Evolutionary conservation across 2,329 filamentous ascomycete genomes (phyloP).

Genomic region (Apiospora koreana): DNA sequence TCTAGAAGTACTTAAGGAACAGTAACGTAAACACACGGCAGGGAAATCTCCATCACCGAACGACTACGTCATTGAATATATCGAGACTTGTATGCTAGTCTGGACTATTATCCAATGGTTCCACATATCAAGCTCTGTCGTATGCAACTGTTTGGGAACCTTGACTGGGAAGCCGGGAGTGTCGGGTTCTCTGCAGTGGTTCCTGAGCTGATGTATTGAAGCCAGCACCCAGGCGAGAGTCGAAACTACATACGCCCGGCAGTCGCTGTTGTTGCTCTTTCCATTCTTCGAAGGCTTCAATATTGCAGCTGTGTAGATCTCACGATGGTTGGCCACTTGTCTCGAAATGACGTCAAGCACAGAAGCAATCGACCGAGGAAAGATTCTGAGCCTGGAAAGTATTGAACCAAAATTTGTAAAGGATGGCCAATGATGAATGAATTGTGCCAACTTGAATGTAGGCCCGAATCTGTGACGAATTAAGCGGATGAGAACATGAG

Average conservation of each 20-base stretch:
- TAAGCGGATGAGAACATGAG: background rate
- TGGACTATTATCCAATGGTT: background rate
- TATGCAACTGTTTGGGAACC: background rate
- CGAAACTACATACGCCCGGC: background rate
- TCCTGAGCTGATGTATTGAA: background rate
- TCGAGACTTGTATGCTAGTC: background rate
- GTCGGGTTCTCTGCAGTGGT: background rate
- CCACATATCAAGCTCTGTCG: conserved; percentile 2
- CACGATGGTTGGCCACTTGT: background rate
- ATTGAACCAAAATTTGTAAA: background rate
- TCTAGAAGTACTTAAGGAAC: background rate
- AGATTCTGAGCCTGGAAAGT: background rate
- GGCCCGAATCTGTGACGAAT: conserved; percentile 4
- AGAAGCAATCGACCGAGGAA: background rate
- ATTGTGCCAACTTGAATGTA: background rate
- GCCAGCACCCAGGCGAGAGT: background rate
- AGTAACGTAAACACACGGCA: no score
- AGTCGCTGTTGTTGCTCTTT: background rate
- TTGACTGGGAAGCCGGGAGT: background rate
- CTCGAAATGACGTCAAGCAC: background rate
- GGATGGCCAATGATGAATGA: background rate
- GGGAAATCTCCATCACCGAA: background rate
- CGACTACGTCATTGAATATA: background rate
- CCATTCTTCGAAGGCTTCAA: background rate
- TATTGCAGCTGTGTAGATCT: background rate